Conservation (phyloP, 2,329 filamentous ascomycete species). For the Exserohilum rostratum region DNA sequence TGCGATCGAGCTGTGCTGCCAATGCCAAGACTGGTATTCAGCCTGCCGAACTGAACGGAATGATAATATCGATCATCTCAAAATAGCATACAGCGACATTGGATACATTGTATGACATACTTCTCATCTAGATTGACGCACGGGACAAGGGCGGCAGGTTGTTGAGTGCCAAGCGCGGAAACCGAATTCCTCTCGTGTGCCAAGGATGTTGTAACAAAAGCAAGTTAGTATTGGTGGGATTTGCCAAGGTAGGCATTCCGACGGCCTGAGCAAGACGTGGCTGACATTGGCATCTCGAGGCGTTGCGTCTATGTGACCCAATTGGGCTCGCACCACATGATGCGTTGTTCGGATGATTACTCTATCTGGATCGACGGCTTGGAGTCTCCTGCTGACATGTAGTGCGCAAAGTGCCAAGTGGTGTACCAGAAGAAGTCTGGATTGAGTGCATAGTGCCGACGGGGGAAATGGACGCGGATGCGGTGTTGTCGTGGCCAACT, state of each 20-base stretch:
- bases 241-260: constrained; percentile 18
- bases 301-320: background rate
- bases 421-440: no score
- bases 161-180: constrained; percentile 32
- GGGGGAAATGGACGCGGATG: background rate
- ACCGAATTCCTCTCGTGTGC: constrained; percentile 23
- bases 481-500: no score
- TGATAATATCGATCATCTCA: background rate
- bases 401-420: background rate
- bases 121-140: constrained; percentile 12
- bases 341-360: background rate
- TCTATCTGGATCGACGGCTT: background rate
- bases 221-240: constrained; percentile 9
- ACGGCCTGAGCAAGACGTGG: constrained; percentile 2
- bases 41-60: background rate
- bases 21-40: background rate
- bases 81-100: background rate
- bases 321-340: background rate
- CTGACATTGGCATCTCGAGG: background rate
- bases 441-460: no score
- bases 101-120: background rate
- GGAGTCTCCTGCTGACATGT: background rate
- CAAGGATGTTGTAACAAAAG: constrained; percentile 20
- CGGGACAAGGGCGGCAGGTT: constrained; percentile 2
- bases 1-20: background rate